phyloP scores from a whole-genome alignment of 2,329 filamentous ascomycete species.

The Fusarium sp. region DNA sequence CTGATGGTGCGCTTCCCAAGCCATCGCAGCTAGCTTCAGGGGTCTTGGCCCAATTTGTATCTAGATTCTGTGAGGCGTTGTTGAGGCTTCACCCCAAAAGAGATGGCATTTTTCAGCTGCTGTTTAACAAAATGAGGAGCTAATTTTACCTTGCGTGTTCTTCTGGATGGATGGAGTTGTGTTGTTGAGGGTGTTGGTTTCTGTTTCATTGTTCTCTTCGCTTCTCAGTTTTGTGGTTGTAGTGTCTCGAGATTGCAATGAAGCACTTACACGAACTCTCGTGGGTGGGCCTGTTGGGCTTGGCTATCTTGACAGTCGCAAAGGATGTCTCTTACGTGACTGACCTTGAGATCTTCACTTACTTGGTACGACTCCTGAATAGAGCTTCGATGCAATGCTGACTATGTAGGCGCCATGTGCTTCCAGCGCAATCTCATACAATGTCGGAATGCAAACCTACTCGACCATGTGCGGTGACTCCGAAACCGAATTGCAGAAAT shows the following conservation, averaged over 20 bases:
- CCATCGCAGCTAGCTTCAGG: constrained; percentile 47
- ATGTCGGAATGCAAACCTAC: constrained; percentile 59
- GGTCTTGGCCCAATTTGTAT: constrained; percentile 37
- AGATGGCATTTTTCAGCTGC: constrained; percentile 20
- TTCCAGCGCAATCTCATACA: constrained; percentile 59
- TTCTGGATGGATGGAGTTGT: constrained; percentile 12
- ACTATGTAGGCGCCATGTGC: constrained; percentile 63
- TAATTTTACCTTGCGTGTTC: constrained; percentile 16
- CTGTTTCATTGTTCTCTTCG: constrained; percentile 6
- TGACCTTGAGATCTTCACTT: constrained; percentile 58
- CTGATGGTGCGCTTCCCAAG: constrained; percentile 37
- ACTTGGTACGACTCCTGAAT: constrained; percentile 53
- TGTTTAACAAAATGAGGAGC: constrained; percentile 14
- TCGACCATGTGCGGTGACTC: constrained; percentile 58
- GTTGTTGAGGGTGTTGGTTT: constrained; percentile 15
- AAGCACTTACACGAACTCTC: constrained; percentile 41
- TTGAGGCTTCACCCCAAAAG: constrained; percentile 34
- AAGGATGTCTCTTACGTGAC: constrained; percentile 59
- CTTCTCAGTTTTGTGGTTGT: neutral
- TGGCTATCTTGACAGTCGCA: constrained; percentile 24
- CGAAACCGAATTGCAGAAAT: constrained; percentile 62
- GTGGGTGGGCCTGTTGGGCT: constrained; percentile 12
- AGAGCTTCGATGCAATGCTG: neutral
- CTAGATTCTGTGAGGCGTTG: constrained; percentile 36
- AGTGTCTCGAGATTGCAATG: constrained; percentile 24